Base-by-base conservation (phyloP, 169 alveolate species). In the Plasmodium gallinaceum region DNA sequence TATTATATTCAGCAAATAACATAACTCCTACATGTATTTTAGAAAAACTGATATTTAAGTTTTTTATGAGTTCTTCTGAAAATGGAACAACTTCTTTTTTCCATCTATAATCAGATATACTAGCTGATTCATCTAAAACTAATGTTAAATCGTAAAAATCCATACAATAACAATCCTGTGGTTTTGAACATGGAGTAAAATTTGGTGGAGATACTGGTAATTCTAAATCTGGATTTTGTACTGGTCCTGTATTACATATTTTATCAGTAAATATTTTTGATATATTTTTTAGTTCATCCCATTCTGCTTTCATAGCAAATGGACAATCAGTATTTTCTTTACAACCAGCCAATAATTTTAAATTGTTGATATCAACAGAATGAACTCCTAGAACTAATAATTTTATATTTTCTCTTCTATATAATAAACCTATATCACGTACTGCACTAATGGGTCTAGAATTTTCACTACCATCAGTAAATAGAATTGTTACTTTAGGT, bases 101-200 rank as follows among this genome's bases (percentile, higher is more conserved):
- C 89, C 89, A 78, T 78, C 75, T 65, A 24, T 9, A 78, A 64
- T 78, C 26, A 10, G 75, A 72, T 64, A 78, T 78, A 51, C 89
- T 78, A n/a, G 89, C 78, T 57, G 89, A 78, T 51, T 78, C 89
- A 45, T 78, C 89, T 69, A 78, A 78, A 65, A 78, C 26, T 62
- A 78, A 68, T 18, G 89, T 76, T 22, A 76, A n/a, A 54, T 76
- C 89, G 57, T 76, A 76, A 69, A 64, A 76, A 68, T 76, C 45
- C 26, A 62, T 76, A 68, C 89, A 76, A 42, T 76, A 76, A n/a
- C 78, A 76, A 22, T 76, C 89, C n/a, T 76, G 57, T 22, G 26
- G 12, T 39, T 76, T 54, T 52, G 51, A 6, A 66, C 70, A 76
- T 8, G 52, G 39, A 0, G 0, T 65, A 48, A 51, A 24, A 22